Evolutionary conservation across 1,284 basidiomycete species (phyloP), one percentile per base, ranked within the genome.

Genomic region (Trichosporon ovoides): DNA sequence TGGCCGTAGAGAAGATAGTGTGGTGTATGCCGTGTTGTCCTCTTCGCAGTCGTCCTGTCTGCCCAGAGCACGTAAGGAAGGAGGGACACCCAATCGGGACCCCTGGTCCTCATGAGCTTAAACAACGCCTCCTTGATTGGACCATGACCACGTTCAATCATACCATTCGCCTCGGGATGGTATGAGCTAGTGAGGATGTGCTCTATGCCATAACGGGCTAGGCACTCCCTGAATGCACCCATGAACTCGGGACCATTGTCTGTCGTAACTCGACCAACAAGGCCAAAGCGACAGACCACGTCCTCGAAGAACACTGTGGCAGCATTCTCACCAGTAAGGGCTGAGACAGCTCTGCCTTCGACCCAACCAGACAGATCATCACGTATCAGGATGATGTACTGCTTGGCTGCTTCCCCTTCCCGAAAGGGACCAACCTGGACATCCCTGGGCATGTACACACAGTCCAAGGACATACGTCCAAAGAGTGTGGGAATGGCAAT

Each of bases 61-160:
- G 54, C 54, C 54, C 54, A 55, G 6, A 55, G 34, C 2, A 28
- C 54, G 13, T 33, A 55, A 1, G 54, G 43, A 7, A 55, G 36
- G 12, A 49, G 10, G 31, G 7, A 14, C 1, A 20, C 22, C 54
- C 54, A 55, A 18, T 38, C 34, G 9, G 16, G 19, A 4, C 54
- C 54, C 3, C 40, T 7, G 7, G 9, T 38, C 14, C 54, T 34
- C 54, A 49, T 36, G 13, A 55, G 22, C 31, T 52, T 55, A 38
- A 56, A 59, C 1, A 59, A 19, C 1, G 54, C 54, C 46, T 59
- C 58, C 33, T 56, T 59, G 33, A 59, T 40, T 1, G 38, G 31
- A 16, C 20, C n/a, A 38, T 59, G 54, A 5, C 58, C 58, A 9
- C 50, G 14, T 38, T 59, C 54, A 6, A 59, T 20, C 36, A 59